phyloP scores from a whole-genome alignment of 139 green algal species.

The Chlorella vulgaris region DNA sequence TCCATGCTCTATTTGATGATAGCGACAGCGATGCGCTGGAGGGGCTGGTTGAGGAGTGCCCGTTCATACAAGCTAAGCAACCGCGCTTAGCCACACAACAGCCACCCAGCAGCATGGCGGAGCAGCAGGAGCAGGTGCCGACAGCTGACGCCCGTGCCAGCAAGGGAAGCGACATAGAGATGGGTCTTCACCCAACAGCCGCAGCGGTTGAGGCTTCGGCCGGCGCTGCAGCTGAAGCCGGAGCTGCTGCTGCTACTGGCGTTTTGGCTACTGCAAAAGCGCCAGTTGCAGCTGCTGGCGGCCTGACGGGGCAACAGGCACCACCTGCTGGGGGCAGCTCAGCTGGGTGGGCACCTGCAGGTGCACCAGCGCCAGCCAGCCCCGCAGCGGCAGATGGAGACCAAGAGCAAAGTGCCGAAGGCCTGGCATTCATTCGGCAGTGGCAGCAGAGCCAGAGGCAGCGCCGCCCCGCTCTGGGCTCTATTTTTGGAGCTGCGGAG shows the following conservation, averaged over 20 bases:
- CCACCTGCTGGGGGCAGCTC: neutral
- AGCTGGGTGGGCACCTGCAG: neutral
- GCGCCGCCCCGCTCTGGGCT: neutral
- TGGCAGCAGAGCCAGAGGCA: neutral
- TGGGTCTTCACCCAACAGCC: neutral
- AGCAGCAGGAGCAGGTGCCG: no score
- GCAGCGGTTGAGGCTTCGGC: neutral
- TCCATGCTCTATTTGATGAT: neutral
- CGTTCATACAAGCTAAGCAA: neutral
- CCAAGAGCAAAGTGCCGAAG: neutral
- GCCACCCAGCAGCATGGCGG: neutral
- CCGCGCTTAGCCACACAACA: neutral
- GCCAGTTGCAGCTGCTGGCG: neutral
- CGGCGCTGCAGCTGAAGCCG: neutral
- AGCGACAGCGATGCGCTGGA: neutral
- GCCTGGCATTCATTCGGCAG: neutral
- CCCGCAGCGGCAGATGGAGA: neutral
- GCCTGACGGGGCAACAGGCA: neutral
- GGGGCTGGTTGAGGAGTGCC: neutral
- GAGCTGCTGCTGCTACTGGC: neutral
- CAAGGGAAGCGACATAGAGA: neutral
- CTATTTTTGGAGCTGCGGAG: neutral
- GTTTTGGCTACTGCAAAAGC: neutral
- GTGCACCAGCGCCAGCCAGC: neutral
- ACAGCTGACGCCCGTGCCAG: no score